These are phyloP conservation scores for Apiospora saccharicola DNA, from an alignment of 2,329 filamentous ascomycete species.

Conservation along the genomic window DNA sequence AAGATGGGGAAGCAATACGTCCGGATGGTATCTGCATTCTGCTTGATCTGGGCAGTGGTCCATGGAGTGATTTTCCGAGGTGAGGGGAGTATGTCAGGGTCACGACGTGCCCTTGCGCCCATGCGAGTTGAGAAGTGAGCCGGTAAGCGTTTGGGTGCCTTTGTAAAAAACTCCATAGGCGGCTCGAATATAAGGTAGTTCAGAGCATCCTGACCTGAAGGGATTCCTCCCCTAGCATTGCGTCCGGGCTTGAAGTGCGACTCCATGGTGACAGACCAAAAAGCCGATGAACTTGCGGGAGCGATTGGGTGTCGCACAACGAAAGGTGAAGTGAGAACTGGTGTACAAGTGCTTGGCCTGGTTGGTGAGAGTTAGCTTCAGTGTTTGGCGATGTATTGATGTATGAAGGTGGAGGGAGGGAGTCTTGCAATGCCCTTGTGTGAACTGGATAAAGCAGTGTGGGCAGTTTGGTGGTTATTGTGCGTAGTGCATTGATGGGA, in stretches of 20 bases:
- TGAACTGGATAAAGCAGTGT: neutral
- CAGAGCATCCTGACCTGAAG: conserved; percentile 17
- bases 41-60: conserved; percentile 23
- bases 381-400: neutral
- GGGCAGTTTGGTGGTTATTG: neutral
- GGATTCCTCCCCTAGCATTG: neutral
- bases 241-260: neutral
- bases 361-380: neutral
- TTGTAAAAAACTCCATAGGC: conserved; percentile 30
- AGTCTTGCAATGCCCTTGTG: neutral
- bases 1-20: conserved; percentile 23
- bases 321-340: neutral
- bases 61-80: conserved; percentile 21
- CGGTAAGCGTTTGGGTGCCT: conserved; percentile 24
- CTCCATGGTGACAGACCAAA: conserved; percentile 6
- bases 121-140: conserved; percentile 33
- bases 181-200: conserved; percentile 27
- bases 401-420: neutral
- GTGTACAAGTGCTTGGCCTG: conserved; percentile 1
- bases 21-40: conserved; percentile 11
- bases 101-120: conserved; percentile 21
- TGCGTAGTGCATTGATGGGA: neutral
- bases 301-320: neutral
- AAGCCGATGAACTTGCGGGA: neutral
- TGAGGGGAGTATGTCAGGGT: neutral